Evolutionary conservation across 306 rosid species (phyloP), one percentile per base, ranked within the genome.

Genomic region (Astragalus glycyphyllos): DNA sequence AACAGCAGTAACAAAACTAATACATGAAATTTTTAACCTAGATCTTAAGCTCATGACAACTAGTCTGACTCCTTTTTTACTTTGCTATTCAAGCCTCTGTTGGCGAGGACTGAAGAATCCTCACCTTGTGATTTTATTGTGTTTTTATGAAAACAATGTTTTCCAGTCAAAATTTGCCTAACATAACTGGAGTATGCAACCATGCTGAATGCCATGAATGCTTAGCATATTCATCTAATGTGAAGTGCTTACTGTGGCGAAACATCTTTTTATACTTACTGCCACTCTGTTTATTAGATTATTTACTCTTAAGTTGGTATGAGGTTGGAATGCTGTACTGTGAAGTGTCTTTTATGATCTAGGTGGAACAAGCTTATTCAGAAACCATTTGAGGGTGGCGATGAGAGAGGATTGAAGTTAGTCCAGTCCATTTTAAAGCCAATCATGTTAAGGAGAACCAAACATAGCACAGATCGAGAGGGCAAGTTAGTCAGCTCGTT

Each of bases 331-430:
- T 69, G 26, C 64, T 75, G 68, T 62, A 50, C 50, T 58, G 23
- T 49, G 51, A 77, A 80, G 29, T 73, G 4, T 77, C 73, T 64
- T 50, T n/a, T 76, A 11, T 84, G 68, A 60, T 85, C 48, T 73
- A 93, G 98, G 98, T 93, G 98, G 98, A 90, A 93, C 84, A 93
- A 87, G 79, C 96, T 93, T 53, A 78, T 93, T 69, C 98, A 93
- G 80, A 93, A 93, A 75, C 98, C 98, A 74, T 88, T 88, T 71
- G 98, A 93, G 79, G 92, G 92, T 69, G 98, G 98, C 69, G 97
- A 93, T 84, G 96, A 85, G 75, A 90, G 93, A 78, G 96, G 94
- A 65, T 76, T 90, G 68, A 93, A 88, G 66, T 81, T 93, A 81
- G 97, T 90, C 76, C 97, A 93, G 76, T 88, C 98, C 72, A 85